Evolutionary conservation across 108 stramenopile genomes (phyloP).

Genomic region (Nitzschia sp.): DNA sequence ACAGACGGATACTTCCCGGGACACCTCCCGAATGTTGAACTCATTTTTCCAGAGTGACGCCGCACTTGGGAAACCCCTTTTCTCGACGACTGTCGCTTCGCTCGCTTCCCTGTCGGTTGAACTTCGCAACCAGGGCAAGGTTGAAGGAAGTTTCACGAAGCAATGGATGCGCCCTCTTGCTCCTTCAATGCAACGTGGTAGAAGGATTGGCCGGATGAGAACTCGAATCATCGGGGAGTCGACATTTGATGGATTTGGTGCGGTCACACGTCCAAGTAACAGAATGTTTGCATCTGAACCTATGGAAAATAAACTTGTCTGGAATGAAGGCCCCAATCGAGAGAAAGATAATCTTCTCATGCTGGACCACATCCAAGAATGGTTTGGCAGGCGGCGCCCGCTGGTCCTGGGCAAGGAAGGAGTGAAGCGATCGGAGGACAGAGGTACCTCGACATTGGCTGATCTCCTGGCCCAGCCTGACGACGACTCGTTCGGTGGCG

Average conservation of each 20-base stretch:
- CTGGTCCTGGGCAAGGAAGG: slow-evolving; percentile 78
- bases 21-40: slow-evolving; percentile 28
- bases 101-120: slow-evolving; percentile 49
- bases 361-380: slow-evolving; percentile 73
- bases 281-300: slow-evolving; percentile 26
- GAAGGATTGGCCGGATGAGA: slow-evolving; percentile 30
- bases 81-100: slow-evolving; percentile 31
- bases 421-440: slow-evolving; percentile 62
- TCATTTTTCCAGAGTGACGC: slow-evolving; percentile 28
- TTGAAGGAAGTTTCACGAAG: slow-evolving; percentile 28
- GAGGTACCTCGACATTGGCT: slow-evolving; percentile 73
- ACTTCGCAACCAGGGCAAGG: slow-evolving; percentile 16
- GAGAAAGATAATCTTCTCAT: slow-evolving; percentile 67
- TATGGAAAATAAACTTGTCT: slow-evolving; percentile 68
- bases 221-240: slow-evolving; percentile 51
- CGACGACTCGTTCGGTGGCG: slow-evolving; percentile 50
- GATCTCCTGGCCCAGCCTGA: slow-evolving; percentile 63
- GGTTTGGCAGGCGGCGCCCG: slow-evolving; percentile 77
- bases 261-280: not conserved
- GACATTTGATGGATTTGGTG: slow-evolving; percentile 24
- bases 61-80: slow-evolving; percentile 10
- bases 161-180: slow-evolving; percentile 66
- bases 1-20: slow-evolving; percentile 35
- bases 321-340: slow-evolving; percentile 74
- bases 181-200: slow-evolving; percentile 63